A percentile compares a stretch with the other conserved stretches of the same genome.
Conservation (phyloP, 345 rosid species). For the Eucalyptus brandiana region DNA sequence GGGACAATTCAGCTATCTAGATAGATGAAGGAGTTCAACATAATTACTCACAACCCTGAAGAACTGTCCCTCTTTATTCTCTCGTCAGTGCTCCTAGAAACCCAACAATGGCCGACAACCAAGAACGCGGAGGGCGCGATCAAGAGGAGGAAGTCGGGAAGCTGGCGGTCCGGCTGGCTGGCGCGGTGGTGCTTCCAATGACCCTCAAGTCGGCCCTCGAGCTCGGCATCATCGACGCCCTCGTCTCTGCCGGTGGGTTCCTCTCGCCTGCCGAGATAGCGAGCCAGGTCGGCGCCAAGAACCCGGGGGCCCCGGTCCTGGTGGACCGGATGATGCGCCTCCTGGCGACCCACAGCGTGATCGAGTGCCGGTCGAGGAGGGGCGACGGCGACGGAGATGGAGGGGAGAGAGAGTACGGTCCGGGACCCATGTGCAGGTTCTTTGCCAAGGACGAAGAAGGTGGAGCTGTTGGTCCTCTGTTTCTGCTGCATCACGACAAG, state of each 20-base stretch:
- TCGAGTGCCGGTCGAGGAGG: neutral
- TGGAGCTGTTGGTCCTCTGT: conserved; percentile 25
- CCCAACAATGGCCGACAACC: neutral
- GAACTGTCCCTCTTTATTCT: neutral
- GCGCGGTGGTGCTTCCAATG: conserved; percentile 19
- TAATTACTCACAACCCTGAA: neutral
- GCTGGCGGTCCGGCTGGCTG: conserved; percentile 17
- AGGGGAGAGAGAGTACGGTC: conserved; percentile 14
- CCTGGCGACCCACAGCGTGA: conserved; percentile 29
- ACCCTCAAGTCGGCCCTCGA: conserved; percentile 33
- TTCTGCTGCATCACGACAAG: conserved; percentile 17
- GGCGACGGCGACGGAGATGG: neutral
- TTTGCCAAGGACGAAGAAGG: conserved; percentile 13
- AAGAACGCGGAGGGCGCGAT: neutral
- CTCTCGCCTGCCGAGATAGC: conserved; percentile 30
- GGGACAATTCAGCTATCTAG: no score
- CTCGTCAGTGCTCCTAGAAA: neutral
- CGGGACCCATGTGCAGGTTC: conserved; percentile 30
- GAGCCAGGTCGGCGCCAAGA: conserved; percentile 12
- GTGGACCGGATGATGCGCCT: conserved; percentile 42
- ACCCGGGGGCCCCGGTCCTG: conserved; percentile 22
- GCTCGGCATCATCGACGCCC: conserved; percentile 26
- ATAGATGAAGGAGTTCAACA: neutral
- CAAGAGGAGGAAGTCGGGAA: conserved; percentile 19
- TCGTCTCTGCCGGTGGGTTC: conserved; percentile 2